Evolutionary conservation across 768 basidiomycete genomes (phyloP), one percentile per base, ranked within the genome.

Genomic region (Sarcodon sp.): DNA sequence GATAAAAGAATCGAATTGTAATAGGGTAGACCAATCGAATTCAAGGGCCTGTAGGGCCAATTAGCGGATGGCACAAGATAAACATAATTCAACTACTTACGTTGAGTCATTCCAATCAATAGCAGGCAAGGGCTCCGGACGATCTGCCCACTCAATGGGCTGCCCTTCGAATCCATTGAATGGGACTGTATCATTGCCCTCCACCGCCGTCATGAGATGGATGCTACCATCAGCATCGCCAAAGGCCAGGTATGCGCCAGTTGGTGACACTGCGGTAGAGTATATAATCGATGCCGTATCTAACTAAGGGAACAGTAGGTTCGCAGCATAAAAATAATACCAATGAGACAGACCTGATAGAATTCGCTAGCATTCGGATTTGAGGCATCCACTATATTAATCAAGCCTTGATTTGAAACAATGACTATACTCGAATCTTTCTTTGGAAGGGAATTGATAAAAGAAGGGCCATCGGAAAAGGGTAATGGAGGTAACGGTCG

Each of bases 131-230:
- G 77, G 71, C 18, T 82, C 81, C 0, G 83, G 75, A 7, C 74
- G 61, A 61, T 92, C 87, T 1, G 87, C 80, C 82, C 89, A 87
- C 54, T 93, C 90, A 39, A 85, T 67, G 10, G 87, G 79, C 53
- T 87, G 79, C 1, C 90, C 90, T 50, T 89, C 83, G 56, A 83
- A 94, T 0, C 93, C 91, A 55, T 94, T 94, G 63, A 94, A 84
- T 3, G 89, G 86, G 32, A 67, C 56, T 0, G 64, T 67, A 1
- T 70, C 72, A 3, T 72, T 75, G 45, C 82, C 80, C 37, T 83
- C 76, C 9, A 73, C 73, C 47, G 87, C 84, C 44, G 84, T 78
- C 57, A 91, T 67, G 13, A 98, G 66, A 64, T 94, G 90, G 3
- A 97, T 74, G 5, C 71, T 68, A 13, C 93, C 92, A 38, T 87